Evolutionary conservation across 176 grass and related monocot species (phyloP), one percentile per base, ranked within the genome.

Genomic region (Pontederia paniculata): DNA sequence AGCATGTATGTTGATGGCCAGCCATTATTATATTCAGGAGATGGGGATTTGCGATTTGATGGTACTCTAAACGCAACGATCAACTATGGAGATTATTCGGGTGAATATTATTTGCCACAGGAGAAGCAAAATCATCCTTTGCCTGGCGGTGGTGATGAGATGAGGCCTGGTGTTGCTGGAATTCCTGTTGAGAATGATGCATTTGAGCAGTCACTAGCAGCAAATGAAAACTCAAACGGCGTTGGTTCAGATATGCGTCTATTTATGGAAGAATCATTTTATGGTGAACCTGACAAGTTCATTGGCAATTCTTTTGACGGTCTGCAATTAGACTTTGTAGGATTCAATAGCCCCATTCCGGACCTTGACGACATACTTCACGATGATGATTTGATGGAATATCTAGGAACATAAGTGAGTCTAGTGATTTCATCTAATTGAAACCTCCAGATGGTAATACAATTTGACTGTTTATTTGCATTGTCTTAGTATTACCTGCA

Each of bases 1-100:
- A 95, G 58, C 70, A 81, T 67, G 53, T 80, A 64, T 66, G 60
- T 68, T 28, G 76, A 52, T 62, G 57, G 49, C 1, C 78, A 78
- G 51, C 52, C 43, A 23, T 66, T 75, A 66, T 60, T 67, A 63
- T 79, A 80, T 49, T 19, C 69, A 70, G 68, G 17, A 53, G 68
- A 52, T 73, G 76, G 72, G 41, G 70, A 72, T 58, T 61, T 81
- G 52, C 75, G 58, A 44, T 58, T 69, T 51, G 78, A 76, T 68
- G 77, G 60, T 42, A 23, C 62, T 76, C 65, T 78, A 59, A 17
- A 72, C 48, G 31, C 52, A 17, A 74, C 66, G 28, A 6, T 1
- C 60, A 60, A 62, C 69, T 50, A 68, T 75, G 69, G 1, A 37
- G 5, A 37, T 5, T 37, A 37, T 37, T 37, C 28, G 28, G 5